Conservation (phyloP, 2,329 filamentous ascomycete genomes). For the Zasmidium citrigriseum region DNA sequence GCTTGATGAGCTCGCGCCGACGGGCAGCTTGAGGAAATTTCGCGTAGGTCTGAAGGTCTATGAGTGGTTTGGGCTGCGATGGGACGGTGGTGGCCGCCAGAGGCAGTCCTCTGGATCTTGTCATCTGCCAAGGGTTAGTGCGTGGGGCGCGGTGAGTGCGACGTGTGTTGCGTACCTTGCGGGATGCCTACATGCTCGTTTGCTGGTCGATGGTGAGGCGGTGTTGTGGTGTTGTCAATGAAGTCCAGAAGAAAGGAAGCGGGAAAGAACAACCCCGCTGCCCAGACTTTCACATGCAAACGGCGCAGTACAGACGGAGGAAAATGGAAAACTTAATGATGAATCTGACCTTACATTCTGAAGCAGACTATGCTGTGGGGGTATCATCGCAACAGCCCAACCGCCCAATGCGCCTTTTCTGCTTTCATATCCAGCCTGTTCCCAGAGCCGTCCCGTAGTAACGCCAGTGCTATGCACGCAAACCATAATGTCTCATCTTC, state of each 20-base stretch:
- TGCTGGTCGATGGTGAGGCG: too few species aligned
- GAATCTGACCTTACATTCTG: too few species aligned
- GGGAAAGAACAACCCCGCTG: not conserved
- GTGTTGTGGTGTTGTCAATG: too few species aligned
- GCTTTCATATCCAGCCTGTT: conserved; percentile 1
- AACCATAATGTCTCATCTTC: conserved; percentile 1
- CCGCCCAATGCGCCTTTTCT: not conserved
- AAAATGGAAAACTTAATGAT: too few species aligned
- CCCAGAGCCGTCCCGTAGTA: conserved; percentile 2
- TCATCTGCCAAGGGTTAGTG: not conserved
- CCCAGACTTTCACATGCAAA: not conserved
- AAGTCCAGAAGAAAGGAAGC: not conserved
- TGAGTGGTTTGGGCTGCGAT: conserved; percentile 2
- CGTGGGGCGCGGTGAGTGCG: not conserved
- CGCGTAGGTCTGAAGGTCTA: not conserved
- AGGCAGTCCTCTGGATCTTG: not conserved
- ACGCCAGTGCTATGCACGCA: conserved; percentile 28
- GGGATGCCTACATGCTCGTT: too few species aligned
- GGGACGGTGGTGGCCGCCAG: not conserved
- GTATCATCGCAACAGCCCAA: conserved; percentile 13
- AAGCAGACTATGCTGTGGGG: conserved; percentile 3
- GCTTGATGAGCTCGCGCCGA: conserved; percentile 10
- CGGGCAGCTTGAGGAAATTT: conserved; percentile 13
- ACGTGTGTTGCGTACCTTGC: not conserved
- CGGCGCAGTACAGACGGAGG: too few species aligned